These are phyloP conservation scores for Luffa acutangula DNA, from an alignment of 306 rosid species.

Conservation along the genomic window DNA sequence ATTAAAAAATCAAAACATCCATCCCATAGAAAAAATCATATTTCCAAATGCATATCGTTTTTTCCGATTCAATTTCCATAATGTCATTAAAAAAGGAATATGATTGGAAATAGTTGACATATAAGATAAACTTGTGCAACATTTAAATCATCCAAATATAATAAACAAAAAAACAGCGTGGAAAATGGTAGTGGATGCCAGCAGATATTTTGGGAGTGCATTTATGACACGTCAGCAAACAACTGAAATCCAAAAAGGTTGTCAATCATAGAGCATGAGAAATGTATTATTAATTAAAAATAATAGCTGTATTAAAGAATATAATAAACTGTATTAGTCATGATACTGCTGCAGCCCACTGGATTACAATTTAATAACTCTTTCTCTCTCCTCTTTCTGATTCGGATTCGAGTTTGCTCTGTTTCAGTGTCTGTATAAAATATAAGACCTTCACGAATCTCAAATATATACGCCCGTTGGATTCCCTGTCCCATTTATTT, in stretches of 20 bases:
- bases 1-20: too few species aligned
- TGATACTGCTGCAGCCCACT: not conserved
- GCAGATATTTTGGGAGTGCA: not conserved
- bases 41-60: not conserved
- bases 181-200: not conserved
- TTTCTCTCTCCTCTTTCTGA: not conserved
- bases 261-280: constrained; percentile 2
- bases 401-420: not conserved
- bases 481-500: too few species aligned
- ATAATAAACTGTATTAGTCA: not conserved
- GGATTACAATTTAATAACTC: not conserved
- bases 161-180: not conserved
- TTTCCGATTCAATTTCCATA: not conserved
- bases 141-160: not conserved
- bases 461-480: too few species aligned
- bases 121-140: not conserved
- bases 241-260: not conserved
- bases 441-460: not conserved
- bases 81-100: not conserved
- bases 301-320: not conserved
- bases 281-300: not conserved
- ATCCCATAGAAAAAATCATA: too few species aligned
- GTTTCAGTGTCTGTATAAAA: not conserved
- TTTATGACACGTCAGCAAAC: constrained; percentile 1
- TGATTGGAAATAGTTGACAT: not conserved